Evolutionary conservation across 2,329 filamentous ascomycete species (phyloP).

Genomic region (Exophiala viscosa): DNA sequence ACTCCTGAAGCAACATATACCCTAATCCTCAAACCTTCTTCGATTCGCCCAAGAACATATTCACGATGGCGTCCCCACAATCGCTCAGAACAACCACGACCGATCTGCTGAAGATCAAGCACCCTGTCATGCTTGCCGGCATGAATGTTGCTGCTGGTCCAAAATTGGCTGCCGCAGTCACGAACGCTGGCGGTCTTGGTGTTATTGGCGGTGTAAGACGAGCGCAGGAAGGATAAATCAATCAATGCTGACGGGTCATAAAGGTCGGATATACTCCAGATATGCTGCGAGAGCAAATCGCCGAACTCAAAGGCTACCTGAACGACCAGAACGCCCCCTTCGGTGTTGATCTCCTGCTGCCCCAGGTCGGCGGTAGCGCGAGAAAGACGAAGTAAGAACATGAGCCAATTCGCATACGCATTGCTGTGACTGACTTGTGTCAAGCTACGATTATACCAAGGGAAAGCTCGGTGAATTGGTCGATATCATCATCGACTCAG

Average conservation of each 20-base stretch:
- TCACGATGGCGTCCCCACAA: slow-evolving; percentile 52
- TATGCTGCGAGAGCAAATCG: slow-evolving; percentile 92
- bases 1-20: too few relatives aligned
- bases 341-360: slow-evolving; percentile 87
- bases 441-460: slow-evolving; percentile 98
- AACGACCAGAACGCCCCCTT: slow-evolving; percentile 91
- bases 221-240: not conserved
- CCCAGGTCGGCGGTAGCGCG: slow-evolving; percentile 89
- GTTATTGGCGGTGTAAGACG: slow-evolving; percentile 78
- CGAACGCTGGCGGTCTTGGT: slow-evolving; percentile 92
- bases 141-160: slow-evolving; percentile 99
- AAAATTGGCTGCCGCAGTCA: slow-evolving; percentile 92
- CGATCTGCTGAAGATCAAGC: slow-evolving; percentile 96
- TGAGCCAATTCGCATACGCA: not conserved
- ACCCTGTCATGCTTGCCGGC: slow-evolving; percentile 90
- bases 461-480: slow-evolving; percentile 90
- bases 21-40: not conserved
- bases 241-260: not conserved
- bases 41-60: not conserved
- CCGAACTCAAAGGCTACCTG: slow-evolving; percentile 85
- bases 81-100: slow-evolving; percentile 87
- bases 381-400: slow-evolving; percentile 79
- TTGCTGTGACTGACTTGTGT: slow-evolving; percentile 13
- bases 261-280: slow-evolving; percentile 80
- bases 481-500: slow-evolving; percentile 87